A percentile compares a stretch with the other conserved stretches of the same genome.
Evolutionary conservation across 805 yeast genomes (phyloP).

Genomic region (Pichia cephalocereana): DNA sequence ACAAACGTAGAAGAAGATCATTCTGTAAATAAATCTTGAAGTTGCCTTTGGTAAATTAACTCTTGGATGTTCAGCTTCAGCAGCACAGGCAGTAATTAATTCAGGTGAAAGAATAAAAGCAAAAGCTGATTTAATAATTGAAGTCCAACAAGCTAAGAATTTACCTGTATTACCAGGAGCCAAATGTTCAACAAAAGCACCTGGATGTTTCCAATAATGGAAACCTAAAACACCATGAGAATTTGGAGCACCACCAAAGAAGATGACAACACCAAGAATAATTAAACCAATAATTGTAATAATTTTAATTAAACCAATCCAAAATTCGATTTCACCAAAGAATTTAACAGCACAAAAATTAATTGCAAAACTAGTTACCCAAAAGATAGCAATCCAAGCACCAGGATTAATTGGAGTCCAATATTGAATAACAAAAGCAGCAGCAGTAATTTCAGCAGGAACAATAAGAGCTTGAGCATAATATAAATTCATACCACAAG

Average conservation of each 20-base stretch:
- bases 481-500: slow-evolving; percentile 30
- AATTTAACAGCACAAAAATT: slow-evolving; percentile 36
- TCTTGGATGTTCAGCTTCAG: slow-evolving; percentile 54
- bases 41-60: slow-evolving; percentile 55
- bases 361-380: slow-evolving; percentile 34
- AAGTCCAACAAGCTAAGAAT: slow-evolving; percentile 56
- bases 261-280: slow-evolving; percentile 43
- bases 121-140: slow-evolving; percentile 55
- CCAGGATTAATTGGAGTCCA: slow-evolving; percentile 49
- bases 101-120: slow-evolving; percentile 59
- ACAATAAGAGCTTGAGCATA: slow-evolving; percentile 27
- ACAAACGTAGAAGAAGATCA: slow-evolving; percentile 49
- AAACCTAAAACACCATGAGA: slow-evolving; percentile 50
- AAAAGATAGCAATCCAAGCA: slow-evolving; percentile 49
- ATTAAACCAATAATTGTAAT: slow-evolving; percentile 53
- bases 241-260: slow-evolving; percentile 55
- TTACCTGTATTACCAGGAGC: slow-evolving; percentile 48
- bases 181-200: slow-evolving; percentile 41
- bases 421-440: slow-evolving; percentile 48
- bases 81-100: slow-evolving; percentile 43
- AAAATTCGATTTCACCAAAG: slow-evolving; percentile 48
- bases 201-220: slow-evolving; percentile 50
- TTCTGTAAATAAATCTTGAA: slow-evolving; percentile 49
- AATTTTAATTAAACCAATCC: slow-evolving; percentile 61
- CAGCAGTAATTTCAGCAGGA: slow-evolving; percentile 49